Base-by-base conservation (phyloP, 305 asterid genomes). In the Fraxinus ornus region DNA sequence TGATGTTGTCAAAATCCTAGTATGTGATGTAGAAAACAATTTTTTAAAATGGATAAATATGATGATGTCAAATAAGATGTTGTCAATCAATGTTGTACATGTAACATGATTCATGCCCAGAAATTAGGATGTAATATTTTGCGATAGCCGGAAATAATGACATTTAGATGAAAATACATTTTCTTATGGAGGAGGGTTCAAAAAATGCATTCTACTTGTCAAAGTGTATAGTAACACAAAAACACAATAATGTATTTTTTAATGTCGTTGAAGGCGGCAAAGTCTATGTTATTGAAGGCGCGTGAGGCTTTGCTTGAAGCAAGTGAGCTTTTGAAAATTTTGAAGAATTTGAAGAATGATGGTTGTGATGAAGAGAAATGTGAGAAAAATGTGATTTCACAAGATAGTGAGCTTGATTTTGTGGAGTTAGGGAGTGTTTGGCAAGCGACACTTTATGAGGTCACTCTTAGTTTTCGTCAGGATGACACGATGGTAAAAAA, bases 371-470 rank as follows among this genome's bases (percentile, higher is more conserved):
- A 79, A 60, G 92, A 84, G 84, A 84, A 72, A 60, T 32, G 78
- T 81, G 76, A 24, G 21, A 79, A 78, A 41, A 83, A 88, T 68
- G 80, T 78, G 80, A 77, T 52, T 66, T 28, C 49, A 28, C 75
- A 44, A 75, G 87, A 80, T 84, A 47, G 52, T 62, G 93, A 90
- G 85, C 89, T 92, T 82, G 85, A 91, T 77, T 92, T 94, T 62
- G 90, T 92, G 76, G 90, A 91, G 86, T 80, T 95, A 22, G 97
- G 95, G 85, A 83, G 89, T 83, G 92, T 92, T 86, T 94, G 97
- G 94, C 98, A 95, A 90, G 92, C 95, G 74, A 91, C 91, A 0
- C 83, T 91, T 24, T 94, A 85, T 77, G 97, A 95, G 83, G 89
- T 95, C 71, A 73, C 81, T 79, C 91, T 94, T 64, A 85, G 85